Conservation (phyloP, 257 asterid genomes). For the Gynochthodes officinalis region DNA sequence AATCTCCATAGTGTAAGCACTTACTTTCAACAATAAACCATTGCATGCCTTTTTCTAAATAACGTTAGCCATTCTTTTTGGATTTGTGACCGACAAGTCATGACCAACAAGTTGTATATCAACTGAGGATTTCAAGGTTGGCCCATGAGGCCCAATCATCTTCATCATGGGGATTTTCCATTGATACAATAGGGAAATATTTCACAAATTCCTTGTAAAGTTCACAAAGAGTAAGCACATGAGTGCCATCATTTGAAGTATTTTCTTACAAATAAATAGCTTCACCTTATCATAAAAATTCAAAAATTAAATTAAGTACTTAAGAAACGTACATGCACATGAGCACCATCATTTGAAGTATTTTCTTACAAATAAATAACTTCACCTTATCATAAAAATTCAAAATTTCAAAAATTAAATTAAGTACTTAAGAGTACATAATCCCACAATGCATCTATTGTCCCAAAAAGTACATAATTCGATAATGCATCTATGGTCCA, state of each 20-base stretch:
- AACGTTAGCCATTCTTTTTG: slow-evolving; percentile 83
- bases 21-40: slow-evolving; percentile 80
- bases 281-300: not conserved
- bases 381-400: too few species aligned
- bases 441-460: not conserved
- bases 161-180: slow-evolving; percentile 96
- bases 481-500: too few species aligned
- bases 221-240: too few species aligned
- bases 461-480: too few species aligned
- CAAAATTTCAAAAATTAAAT: too few species aligned
- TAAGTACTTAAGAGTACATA: too few species aligned
- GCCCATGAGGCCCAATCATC: slow-evolving; percentile 97
- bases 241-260: slow-evolving; percentile 79
- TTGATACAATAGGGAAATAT: slow-evolving; percentile 94
- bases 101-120: slow-evolving; percentile 88
- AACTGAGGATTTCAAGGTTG: slow-evolving; percentile 71
- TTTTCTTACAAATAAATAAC: too few species aligned
- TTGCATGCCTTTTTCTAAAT: slow-evolving; percentile 86
- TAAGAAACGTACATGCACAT: too few species aligned
- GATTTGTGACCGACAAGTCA: slow-evolving; percentile 86
- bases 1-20: not conserved
- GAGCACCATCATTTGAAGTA: too few species aligned
- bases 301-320: not conserved
- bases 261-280: slow-evolving; percentile 49
- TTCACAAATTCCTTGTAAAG: too few species aligned